Evolutionary conservation across 257 asterid species (phyloP), one percentile per base, ranked within the genome.

Genomic region (Verbena officinalis): DNA sequence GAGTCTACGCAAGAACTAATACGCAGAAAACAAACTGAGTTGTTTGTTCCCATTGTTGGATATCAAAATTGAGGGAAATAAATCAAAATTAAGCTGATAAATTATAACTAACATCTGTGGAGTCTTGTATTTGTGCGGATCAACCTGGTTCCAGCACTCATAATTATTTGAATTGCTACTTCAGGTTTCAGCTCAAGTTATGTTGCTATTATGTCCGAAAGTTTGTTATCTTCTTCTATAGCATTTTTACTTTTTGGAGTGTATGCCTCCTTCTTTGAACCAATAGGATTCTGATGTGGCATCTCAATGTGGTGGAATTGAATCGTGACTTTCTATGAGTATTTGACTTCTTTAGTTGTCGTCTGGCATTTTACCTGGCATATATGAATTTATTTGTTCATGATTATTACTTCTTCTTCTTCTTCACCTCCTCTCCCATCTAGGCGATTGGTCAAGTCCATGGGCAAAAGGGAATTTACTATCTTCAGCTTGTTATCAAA

Each of bases 401-500:
- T 71, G 53, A 38, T 56, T 22, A 14, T 58, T 46, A 53, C 39
- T 64, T 72, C 23, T 55, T 64, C n/a, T 43, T 72, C 21, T 62
- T 22, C 5, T 5, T 10, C 19, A 12, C 20, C 23, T 14, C 24
- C 19, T 59, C n/a, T n/a, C n/a, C n/a, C n/a, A n/a, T n/a, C 68
- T 72, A 86, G 95, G 89, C 79, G 73, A 68, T 31, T 80, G 73
- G 75, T 77, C 72, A 83, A 80, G 77, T 62, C 60, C 73, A 96
- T 83, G 1, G 86, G 83, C 46, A 82, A 77, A 63, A 84, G 81
- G 65, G 99, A 84, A 69, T 79, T 93, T 36, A 73, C 75, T 31
- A 69, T 90, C 50, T 90, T 93, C 74, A 81, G 78, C 71, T 73
- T 90, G 66, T 79, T 94, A 68, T 72, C 90, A 0, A 79, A 76